Base-by-base conservation (phyloP, 768 basidiomycete genomes). In the Auriscalpium orientale region DNA sequence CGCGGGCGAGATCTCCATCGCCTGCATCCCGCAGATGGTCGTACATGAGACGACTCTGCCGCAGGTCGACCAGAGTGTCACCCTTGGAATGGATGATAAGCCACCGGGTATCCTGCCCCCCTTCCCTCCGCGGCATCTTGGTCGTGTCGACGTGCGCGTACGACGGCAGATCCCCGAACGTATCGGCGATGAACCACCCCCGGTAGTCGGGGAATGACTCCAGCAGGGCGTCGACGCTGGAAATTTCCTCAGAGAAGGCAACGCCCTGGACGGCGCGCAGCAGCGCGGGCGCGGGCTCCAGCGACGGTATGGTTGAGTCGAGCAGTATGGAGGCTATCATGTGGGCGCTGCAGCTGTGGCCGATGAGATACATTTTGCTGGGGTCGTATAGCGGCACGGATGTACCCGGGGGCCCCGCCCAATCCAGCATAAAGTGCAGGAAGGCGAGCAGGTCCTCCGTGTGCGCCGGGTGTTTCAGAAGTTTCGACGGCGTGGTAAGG, bases 331-430 rank as follows among this genome's bases (percentile, higher is more conserved):
- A 80, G 45, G 80, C 69, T 11, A 91, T 71, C 76, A 92, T 91
- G 68, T 93, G 91, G 1, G 90, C 87, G 58, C 85, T 76, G 70
- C 87, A 89, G 68, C 88, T 90, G 68, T 92, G 91, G 12, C 89
- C 89, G 22, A 89, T 72, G 45, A 90, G 73, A 68, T 80, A 77
- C 46, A 91, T 65, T 21, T 54, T 66, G 33, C 62, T 57, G 2
- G 74, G 68, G 63, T 79, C 74, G 54, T 77, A 78, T 34, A 64
- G 67, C 37, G 62, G 49, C 34, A 62, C 52, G 22, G 54, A 59
- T 21, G 61, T 55, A 21, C n/a, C n/a, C n/a, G n/a, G n/a, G n/a
- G n/a, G n/a, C n/a, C n/a, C n/a, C 10, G 66, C 52, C 81, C 82
- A 84, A 3, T 65, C 58, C 49, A 69, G 59, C 56, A 91, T 63